Base-by-base conservation (phyloP, 768 basidiomycete species). In the Mycena alexandri region DNA sequence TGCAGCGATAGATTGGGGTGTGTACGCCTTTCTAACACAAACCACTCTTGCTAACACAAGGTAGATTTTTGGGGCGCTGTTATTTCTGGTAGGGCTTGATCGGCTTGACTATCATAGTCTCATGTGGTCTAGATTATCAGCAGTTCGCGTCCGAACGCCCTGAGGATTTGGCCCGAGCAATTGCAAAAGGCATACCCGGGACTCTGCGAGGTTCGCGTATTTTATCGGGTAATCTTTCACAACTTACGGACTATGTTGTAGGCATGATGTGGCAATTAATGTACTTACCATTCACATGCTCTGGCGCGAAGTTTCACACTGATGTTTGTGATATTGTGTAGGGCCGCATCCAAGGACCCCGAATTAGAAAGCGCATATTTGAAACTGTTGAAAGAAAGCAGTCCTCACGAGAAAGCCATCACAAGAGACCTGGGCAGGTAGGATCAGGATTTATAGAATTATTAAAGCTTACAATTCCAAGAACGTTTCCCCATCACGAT, bases 401-500 rank as follows among this genome's bases (percentile, higher is more conserved):
- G 95, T 74, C 78, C 89, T 19, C 96, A 98, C 71, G 98, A 99
- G 77, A 99, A 99, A 77, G 89, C 96, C 13, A 99, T 99, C 55
- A 88, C 87, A 44, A 88, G 97, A 66, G 98, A 99, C 79, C 86
- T 99, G 36, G 94, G 94, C 72, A 86, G 96, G 89, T 92, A 61
- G 63, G 79, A 19, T 19, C 11, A 34, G 16, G 17, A 66, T 50
- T 63, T 42, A 42, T 71, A 63, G 63, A 14, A 19, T 11, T 21
- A 41, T 34, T 67, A 43, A 41, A 65, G 47, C 48, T 50, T 56
- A 56, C 44, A 8, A 56, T 50, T 38, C 56, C 21, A 68, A 93
- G 94, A 77, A 99, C 98, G 4, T 98, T 99, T 80, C 98, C 98
- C 25, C 93, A 96, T 75, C 96, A 99, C 74, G 92, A 93, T 51